A percentile compares a stretch with the other conserved stretches of the same genome.
Conservation (phyloP, 129 eudicot species). For the Mikania micrantha region DNA sequence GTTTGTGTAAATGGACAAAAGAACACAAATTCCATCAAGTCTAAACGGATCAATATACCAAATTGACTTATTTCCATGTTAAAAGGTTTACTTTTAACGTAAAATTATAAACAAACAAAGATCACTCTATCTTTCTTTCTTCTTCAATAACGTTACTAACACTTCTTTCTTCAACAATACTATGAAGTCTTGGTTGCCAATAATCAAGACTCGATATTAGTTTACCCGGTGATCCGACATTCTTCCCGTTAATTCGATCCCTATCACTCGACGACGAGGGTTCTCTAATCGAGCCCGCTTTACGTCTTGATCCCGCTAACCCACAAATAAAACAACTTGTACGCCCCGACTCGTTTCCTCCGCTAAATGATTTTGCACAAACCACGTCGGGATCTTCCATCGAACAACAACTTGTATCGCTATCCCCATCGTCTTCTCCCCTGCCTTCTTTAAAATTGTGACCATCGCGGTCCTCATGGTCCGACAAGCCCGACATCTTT, state of each 20-base stretch:
- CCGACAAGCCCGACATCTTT: constrained; percentile 19
- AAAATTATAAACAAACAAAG: neutral
- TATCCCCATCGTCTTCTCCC: neutral
- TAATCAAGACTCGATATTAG: constrained; percentile 32
- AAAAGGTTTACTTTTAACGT: neutral
- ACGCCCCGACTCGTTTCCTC: neutral
- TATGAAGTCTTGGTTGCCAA: constrained; percentile 58
- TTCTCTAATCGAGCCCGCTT: constrained; percentile 10
- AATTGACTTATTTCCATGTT: neutral
- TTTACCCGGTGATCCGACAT: constrained; percentile 32
- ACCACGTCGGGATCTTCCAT: constrained; percentile 6
- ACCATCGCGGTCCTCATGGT: neutral
- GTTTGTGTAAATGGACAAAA: neutral
- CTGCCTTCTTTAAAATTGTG: neutral
- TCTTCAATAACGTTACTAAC: neutral
- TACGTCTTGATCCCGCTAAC: constrained; percentile 22
- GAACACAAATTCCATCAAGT: neutral
- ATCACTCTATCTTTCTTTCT: neutral
- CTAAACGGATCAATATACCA: neutral
- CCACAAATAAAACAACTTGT: constrained; percentile 25
- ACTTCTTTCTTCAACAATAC: constrained; percentile 43
- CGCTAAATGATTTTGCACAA: constrained; percentile 15
- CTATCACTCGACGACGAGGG: constrained; percentile 1
- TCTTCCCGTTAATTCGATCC: neutral
- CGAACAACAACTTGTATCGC: constrained; percentile 33